Evolutionary conservation across 176 grass and related monocot genomes (phyloP).

Genomic region (Miscanthus lutarioriparius): DNA sequence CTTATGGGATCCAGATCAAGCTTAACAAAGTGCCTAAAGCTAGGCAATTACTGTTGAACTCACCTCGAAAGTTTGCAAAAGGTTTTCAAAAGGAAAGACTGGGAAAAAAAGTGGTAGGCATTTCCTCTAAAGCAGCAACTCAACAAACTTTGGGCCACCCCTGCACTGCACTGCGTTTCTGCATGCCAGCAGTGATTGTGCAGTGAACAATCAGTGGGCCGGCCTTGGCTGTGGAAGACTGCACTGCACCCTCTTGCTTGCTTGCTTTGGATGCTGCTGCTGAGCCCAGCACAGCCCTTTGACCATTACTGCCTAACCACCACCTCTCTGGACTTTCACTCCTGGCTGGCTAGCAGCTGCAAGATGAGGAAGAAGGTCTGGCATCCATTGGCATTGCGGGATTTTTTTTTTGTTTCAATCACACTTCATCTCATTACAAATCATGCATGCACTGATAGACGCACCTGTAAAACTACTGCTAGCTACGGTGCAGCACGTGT

Average conservation of each 20-base stretch:
- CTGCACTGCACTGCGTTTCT: slow-evolving; percentile 18
- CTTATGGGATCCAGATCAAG: neutral
- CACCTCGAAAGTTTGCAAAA: slow-evolving; percentile 33
- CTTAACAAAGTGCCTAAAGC: slow-evolving; percentile 6
- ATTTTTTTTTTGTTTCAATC: no score
- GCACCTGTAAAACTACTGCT: neutral
- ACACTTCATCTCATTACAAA: slow-evolving; percentile 18
- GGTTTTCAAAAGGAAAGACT: neutral
- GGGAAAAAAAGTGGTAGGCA: slow-evolving; percentile 17
- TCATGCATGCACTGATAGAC: neutral
- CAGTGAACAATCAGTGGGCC: slow-evolving; percentile 18
- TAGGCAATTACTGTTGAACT: slow-evolving; percentile 24
- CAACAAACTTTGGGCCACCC: slow-evolving; percentile 39
- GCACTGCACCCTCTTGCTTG: neutral
- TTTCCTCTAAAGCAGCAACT: slow-evolving; percentile 43
- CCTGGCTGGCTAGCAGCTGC: neutral
- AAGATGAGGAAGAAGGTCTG: neutral
- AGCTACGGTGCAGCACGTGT: neutral
- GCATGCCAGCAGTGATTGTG: slow-evolving; percentile 28
- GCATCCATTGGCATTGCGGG: slow-evolving; percentile 5
- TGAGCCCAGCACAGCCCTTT: neutral
- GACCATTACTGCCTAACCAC: slow-evolving; percentile 50
- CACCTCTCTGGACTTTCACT: slow-evolving; percentile 5
- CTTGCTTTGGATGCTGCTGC: slow-evolving; percentile 39
- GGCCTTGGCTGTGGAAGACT: neutral